Evolutionary conservation across 208 protist species (phyloP), one percentile per base, ranked within the genome.

Genomic region (Leishmania turanica): DNA sequence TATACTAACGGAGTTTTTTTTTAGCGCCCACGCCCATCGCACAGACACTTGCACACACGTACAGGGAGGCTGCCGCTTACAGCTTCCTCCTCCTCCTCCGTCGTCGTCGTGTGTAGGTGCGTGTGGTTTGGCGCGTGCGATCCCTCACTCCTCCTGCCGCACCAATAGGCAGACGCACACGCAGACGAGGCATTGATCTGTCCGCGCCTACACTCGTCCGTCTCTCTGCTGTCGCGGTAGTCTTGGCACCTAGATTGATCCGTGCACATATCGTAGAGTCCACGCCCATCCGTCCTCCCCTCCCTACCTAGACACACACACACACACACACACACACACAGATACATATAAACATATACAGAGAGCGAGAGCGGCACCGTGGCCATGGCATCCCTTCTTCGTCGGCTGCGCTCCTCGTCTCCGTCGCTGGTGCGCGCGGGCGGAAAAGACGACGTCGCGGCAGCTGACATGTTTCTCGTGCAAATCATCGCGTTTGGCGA

Each of bases 401-500:
- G 56, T 56, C 76, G 76, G 42, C 2, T 79, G 45, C 76, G 76
- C 31, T 77, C 74, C 74, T 49, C 9, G 34, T 47, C 74, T 53
- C 53, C 71, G n/a, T 78, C 72, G 24, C 19, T 71, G 78, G 19
- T 45, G 47, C 78, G 21, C 37, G 13, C 24, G 78, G 68, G 13
- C 37, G 53, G 27, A 13, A 72, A 51, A 40, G 31, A 11, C 40
- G 47, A 24, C 15, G 11, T 19, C 6, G 62, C 45, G 15, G 11
- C 49, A 9, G 24, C 69, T 19, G 49, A 78, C 71, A 74, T 82
- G 45, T 86, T 80, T 42, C 58, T 82, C 8, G 34, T 82, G 40
- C 75, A 81, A 68, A 74, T 84, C 15, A 82, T 81, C 47, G 76
- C 80, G 6, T 82, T 82, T 56, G 80, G 79, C 13, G 74, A 82